Conservation (phyloP, 1,139 yeast species). For the Pichia norvegensis region DNA sequence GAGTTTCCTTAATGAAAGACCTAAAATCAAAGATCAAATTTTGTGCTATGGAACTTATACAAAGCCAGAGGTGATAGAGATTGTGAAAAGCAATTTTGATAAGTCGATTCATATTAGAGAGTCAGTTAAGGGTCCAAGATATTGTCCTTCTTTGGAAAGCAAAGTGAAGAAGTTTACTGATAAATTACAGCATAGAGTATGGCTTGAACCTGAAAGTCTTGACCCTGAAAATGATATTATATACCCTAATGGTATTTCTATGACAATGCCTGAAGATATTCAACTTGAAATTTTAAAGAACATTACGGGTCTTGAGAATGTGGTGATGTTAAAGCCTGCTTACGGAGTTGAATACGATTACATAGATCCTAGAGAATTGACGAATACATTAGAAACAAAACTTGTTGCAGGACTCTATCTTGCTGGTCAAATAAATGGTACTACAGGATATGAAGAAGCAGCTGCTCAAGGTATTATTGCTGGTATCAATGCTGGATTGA, state of each 20-base stretch:
- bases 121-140: slow-evolving; percentile 93
- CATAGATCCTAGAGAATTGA: slow-evolving; percentile 85
- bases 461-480: slow-evolving; percentile 95
- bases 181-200: slow-evolving; percentile 68
- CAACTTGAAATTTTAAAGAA: slow-evolving; percentile 66
- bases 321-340: slow-evolving; percentile 84
- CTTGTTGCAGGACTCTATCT: slow-evolving; percentile 68
- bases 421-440: slow-evolving; percentile 98
- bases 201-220: slow-evolving; percentile 96
- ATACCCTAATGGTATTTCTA: slow-evolving; percentile 93
- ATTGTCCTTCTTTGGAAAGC: slow-evolving; percentile 94
- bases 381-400: slow-evolving; percentile 74
- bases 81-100: slow-evolving; percentile 63
- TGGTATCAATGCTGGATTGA: slow-evolving; percentile 84
- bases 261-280: slow-evolving; percentile 93
- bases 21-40: slow-evolving; percentile 54
- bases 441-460: slow-evolving; percentile 98
- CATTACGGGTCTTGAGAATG: slow-evolving; percentile 88
- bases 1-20: slow-evolving; percentile 71
- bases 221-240: slow-evolving; percentile 58
- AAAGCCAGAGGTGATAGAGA: slow-evolving; percentile 62
- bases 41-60: slow-evolving; percentile 76
- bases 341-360: slow-evolving; percentile 98
- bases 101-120: slow-evolving; percentile 86
- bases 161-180: slow-evolving; percentile 77